These are phyloP conservation scores for Neonectria sp. DNA, from an alignment of 2,329 filamentous ascomycete genomes.

Conservation along the genomic window DNA sequence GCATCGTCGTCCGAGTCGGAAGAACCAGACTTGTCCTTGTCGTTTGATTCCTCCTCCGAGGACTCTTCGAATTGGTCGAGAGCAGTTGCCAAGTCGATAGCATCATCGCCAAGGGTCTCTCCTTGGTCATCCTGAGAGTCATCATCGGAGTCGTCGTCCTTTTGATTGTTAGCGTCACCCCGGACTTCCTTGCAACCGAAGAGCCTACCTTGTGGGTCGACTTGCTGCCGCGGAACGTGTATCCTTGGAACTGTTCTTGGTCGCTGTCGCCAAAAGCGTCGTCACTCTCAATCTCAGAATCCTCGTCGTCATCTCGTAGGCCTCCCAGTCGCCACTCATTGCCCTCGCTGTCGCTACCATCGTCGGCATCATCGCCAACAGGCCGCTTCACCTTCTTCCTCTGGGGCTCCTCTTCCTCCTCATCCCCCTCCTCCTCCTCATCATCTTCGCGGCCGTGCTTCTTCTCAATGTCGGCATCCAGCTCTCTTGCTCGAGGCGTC, in stretches of 20 bases:
- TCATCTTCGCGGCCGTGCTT: conserved; percentile 63
- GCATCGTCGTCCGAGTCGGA: conserved; percentile 62
- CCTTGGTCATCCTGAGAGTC: conserved; percentile 68
- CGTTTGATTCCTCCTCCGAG: conserved; percentile 64
- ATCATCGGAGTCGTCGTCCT: conserved; percentile 72
- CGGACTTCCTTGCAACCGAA: background rate
- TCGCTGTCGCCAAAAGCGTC: conserved; percentile 93
- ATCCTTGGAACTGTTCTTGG: conserved; percentile 87
- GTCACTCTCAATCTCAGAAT: conserved; percentile 76
- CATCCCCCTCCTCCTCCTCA: conserved; percentile 66
- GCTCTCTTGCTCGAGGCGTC: conserved; percentile 66
- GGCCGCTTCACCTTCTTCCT: conserved; percentile 58
- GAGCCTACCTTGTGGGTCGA: conserved; percentile 51
- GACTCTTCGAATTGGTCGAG: conserved; percentile 69
- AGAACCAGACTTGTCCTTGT: conserved; percentile 60
- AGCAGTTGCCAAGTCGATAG: conserved; percentile 71
- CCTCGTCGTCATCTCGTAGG: conserved; percentile 69
- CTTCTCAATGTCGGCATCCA: conserved; percentile 63
- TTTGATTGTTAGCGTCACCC: conserved; percentile 23
- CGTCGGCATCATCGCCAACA: conserved; percentile 72
- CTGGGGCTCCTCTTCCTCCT: conserved; percentile 63
- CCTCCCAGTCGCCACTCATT: conserved; percentile 87
- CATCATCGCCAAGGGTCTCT: conserved; percentile 71
- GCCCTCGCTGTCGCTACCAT: conserved; percentile 87
- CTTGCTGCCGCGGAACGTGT: conserved; percentile 68